Evolutionary conservation across 805 yeast species (phyloP), one percentile per base, ranked within the genome.

Genomic region (Nakazawaea ambrosiae): DNA sequence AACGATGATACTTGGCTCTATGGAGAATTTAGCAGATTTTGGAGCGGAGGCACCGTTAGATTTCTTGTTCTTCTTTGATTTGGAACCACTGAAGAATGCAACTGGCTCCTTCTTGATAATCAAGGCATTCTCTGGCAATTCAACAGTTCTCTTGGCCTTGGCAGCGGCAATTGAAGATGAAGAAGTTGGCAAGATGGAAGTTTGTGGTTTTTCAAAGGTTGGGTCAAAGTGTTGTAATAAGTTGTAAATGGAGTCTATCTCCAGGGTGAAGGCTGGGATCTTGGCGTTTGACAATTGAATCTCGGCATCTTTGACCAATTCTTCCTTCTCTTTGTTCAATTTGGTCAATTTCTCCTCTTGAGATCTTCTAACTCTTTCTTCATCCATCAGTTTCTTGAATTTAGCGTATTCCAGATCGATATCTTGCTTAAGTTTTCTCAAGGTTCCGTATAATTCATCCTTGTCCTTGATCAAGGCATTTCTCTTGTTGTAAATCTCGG

Each of bases 1-100:
- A 45, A 81, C 78, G 50, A 90, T 79, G 44, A 86, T 71, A 45
- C 79, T 82, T 38, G 95, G 82, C 57, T 88, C 90, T 49, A 92
- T 73, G 40, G 79, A 70, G 58, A 88, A 79, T 59, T 73, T 74
- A 23, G 53, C 54, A 39, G 55, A 55, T 47, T 65, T 58, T 33
- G 54, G 46, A n/a, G 30, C 14, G 7, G 5, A 7, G 8, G 20
- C 24, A 34, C 63, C 65, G 50, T 66, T 63, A 52, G 75, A 62
- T 61, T 63, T 55, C 59, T 69, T 68, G 61, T 78, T 79, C 50
- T 68, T 65, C 53, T 66, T 65, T 46, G 61, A 60, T 41, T 65
- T 60, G 39, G 63, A 63, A 34, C 70, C 58, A 51, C 75, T 75
- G 49, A 77, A 70, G 60, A 76, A 73, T 48, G 61, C 71, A 36